These are phyloP conservation scores for Mentha longifolia DNA, from an alignment of 257 asterid species.

Conservation along the genomic window DNA sequence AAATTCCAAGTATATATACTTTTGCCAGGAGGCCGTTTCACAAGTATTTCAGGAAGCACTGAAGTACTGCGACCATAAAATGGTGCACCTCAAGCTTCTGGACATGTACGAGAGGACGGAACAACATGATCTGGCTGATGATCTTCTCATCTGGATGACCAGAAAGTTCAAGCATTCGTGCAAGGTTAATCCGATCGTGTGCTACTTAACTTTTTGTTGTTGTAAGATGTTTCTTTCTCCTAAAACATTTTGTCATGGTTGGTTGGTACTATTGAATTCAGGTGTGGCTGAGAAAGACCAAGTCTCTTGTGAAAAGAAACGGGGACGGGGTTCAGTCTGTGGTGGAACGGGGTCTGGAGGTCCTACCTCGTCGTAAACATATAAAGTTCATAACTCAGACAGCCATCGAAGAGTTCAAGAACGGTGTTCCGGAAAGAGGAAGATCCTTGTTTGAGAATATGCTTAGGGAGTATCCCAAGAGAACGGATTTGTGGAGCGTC, in stretches of 20 bases:
- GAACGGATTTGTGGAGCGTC: slow-evolving; percentile 96
- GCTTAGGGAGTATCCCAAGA: slow-evolving; percentile 87
- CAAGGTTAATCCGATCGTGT: slow-evolving; percentile 68
- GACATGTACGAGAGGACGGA: slow-evolving; percentile 83
- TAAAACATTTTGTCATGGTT: neutral
- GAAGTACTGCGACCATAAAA: slow-evolving; percentile 88
- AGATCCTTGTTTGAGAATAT: slow-evolving; percentile 85
- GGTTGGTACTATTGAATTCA: slow-evolving; percentile 23
- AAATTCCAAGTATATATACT: slow-evolving; percentile 4
- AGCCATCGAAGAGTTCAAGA: slow-evolving; percentile 85
- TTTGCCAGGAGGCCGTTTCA: slow-evolving; percentile 70
- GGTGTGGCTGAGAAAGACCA: slow-evolving; percentile 85
- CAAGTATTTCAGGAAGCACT: slow-evolving; percentile 82
- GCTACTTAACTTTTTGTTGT: neutral
- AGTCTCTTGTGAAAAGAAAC: slow-evolving; percentile 57
- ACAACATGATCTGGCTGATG: slow-evolving; percentile 67
- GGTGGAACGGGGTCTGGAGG: slow-evolving; percentile 69
- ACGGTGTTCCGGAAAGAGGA: slow-evolving; percentile 88
- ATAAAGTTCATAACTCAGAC: slow-evolving; percentile 79
- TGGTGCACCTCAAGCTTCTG: slow-evolving; percentile 77
- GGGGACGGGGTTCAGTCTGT: slow-evolving; percentile 65
- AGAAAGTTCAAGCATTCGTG: slow-evolving; percentile 84
- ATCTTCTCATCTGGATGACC: slow-evolving; percentile 77
- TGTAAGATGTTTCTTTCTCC: slow-evolving; percentile 12
- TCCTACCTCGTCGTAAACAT: slow-evolving; percentile 81